Evolutionary conservation across 208 protist species (phyloP).

Genomic region (Balamuthia mandrillaris): DNA sequence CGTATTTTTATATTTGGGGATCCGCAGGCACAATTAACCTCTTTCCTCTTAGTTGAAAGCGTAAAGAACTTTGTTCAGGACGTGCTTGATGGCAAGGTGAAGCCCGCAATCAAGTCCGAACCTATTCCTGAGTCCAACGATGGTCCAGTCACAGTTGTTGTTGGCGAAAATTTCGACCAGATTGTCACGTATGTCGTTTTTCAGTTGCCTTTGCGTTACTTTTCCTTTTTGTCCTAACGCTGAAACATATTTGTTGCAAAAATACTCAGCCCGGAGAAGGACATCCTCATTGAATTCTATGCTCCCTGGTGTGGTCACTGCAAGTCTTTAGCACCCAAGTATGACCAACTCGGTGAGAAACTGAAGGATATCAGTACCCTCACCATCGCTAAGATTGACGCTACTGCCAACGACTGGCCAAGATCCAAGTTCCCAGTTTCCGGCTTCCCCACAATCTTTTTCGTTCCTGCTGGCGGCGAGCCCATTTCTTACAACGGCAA

Average conservation of each 20-base stretch:
- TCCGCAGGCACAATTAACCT: too few relatives aligned
- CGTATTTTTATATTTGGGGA: too few relatives aligned
- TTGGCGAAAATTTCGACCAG: not conserved
- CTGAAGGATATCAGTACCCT: not conserved
- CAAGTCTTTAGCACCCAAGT: conserved; percentile 73
- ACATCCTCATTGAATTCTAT: conserved; percentile 46
- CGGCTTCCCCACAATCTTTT: not conserved
- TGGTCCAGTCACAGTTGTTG: not conserved
- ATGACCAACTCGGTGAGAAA: conserved; percentile 73
- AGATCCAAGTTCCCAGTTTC: not conserved
- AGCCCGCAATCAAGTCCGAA: not conserved
- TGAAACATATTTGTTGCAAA: not conserved
- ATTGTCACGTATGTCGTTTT: too few relatives aligned
- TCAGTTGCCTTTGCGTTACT: too few relatives aligned
- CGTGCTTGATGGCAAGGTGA: not conserved
- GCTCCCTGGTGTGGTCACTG: conserved; percentile 54
- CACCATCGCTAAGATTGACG: not conserved
- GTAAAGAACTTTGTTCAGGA: not conserved
- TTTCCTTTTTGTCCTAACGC: not conserved
- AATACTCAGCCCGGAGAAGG: not conserved
- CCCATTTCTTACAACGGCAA: not conserved
- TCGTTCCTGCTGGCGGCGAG: not conserved
- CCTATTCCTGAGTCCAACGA: not conserved
- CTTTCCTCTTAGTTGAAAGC: not conserved
- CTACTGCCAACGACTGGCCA: not conserved